phyloP scores from a whole-genome alignment of 768 basidiomycete genomes.

The Collybia sordida region DNA sequence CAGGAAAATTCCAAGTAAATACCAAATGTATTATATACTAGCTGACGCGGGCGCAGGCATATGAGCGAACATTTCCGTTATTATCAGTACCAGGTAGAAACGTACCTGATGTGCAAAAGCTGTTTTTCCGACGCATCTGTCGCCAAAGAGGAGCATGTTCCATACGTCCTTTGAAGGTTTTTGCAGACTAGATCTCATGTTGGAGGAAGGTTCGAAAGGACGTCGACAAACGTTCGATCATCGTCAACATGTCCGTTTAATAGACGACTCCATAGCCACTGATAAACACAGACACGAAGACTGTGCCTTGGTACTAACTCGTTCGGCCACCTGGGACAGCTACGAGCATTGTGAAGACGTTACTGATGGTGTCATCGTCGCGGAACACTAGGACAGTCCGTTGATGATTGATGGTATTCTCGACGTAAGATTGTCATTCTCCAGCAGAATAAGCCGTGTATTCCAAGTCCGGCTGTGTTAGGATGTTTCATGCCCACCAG shows the following conservation, averaged over 20 bases:
- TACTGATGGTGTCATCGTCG: too few relatives aligned
- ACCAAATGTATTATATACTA: conserved; percentile 19
- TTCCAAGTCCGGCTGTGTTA: too few relatives aligned
- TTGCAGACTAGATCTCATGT: neutral
- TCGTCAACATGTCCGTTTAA: neutral
- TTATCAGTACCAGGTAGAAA: neutral
- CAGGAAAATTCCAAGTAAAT: neutral
- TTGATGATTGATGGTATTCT: too few relatives aligned
- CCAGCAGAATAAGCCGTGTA: too few relatives aligned
- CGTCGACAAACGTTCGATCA: neutral
- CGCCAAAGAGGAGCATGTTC: conserved; percentile 24
- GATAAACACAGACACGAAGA: neutral
- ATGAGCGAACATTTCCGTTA: neutral
- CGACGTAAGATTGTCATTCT: too few relatives aligned
- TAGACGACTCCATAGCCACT: neutral
- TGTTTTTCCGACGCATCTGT: conserved; percentile 27
- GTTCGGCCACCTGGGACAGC: too few relatives aligned
- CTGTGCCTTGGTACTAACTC: too few relatives aligned
- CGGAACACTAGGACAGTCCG: too few relatives aligned
- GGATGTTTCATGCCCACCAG: too few relatives aligned
- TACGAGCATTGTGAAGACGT: too few relatives aligned
- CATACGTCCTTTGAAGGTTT: conserved; percentile 11
- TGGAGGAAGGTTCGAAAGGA: neutral
- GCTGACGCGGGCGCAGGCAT: conserved; percentile 11
- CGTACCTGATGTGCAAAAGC: conserved; percentile 24